These are phyloP conservation scores for Gymnopilus junonius DNA, from an alignment of 768 basidiomycete species.

Conservation along the genomic window DNA sequence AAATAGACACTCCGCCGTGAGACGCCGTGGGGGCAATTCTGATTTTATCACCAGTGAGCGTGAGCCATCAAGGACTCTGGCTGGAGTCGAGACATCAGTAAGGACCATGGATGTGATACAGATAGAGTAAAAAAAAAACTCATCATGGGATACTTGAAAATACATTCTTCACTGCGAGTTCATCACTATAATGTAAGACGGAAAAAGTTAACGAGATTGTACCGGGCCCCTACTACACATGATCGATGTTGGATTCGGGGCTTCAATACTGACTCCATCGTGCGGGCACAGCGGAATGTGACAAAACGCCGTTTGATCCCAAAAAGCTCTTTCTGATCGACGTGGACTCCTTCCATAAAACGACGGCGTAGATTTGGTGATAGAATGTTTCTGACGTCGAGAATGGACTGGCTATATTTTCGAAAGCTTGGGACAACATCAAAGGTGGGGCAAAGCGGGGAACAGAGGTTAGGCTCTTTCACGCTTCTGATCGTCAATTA, in stretches of 20 bases:
- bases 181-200: neutral
- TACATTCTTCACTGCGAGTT: neutral
- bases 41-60: neutral
- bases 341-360: neutral
- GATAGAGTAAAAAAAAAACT: slow-evolving; percentile 12
- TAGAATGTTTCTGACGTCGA: neutral
- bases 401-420: neutral
- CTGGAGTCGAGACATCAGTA: neutral
- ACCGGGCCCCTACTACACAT: no score
- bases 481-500: slow-evolving; percentile 7
- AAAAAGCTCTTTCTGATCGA: neutral
- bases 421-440: neutral
- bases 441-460: slow-evolving; percentile 2
- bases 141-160: slow-evolving; percentile 10
- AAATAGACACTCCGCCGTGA: slow-evolving; percentile 1
- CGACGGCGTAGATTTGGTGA: neutral
- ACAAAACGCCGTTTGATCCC: neutral
- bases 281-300: slow-evolving; percentile 2
- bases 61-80: neutral
- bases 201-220: neutral
- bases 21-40: neutral
- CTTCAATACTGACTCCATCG: neutral
- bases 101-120: neutral
- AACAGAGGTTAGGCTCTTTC: neutral
- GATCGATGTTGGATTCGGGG: slow-evolving; percentile 1